Conservation (phyloP, 2,329 filamentous ascomycete species). For the Fusarium sp. region DNA sequence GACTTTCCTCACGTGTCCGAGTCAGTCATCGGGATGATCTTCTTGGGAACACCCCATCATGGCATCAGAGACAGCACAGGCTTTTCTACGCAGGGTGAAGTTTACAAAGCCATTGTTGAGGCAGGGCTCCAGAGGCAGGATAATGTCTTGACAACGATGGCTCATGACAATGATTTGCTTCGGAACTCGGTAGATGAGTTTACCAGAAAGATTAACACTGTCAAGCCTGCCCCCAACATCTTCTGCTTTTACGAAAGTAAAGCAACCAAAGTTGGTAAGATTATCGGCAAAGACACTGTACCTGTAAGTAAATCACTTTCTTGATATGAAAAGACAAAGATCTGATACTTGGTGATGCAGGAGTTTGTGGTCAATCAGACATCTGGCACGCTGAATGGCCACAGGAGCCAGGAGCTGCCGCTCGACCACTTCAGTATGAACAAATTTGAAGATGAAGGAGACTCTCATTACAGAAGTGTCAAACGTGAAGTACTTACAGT, state of each 20-base stretch:
- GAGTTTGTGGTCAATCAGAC: background rate
- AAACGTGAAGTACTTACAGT: too few relatives aligned
- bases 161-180: background rate
- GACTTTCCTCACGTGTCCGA: too few relatives aligned
- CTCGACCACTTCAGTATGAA: constrained; percentile 4
- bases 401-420: background rate
- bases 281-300: background rate
- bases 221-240: background rate
- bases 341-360: too few relatives aligned
- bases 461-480: background rate
- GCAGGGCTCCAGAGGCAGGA: background rate
- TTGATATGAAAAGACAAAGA: too few relatives aligned
- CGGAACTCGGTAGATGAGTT: too few relatives aligned
- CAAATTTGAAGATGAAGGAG: constrained; percentile 1
- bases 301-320: background rate
- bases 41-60: background rate
- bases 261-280: background rate
- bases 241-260: constrained; percentile 1
- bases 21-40: background rate
- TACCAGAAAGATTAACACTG: background rate
- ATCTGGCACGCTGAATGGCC: background rate
- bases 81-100: background rate
- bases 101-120: background rate
- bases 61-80: background rate
- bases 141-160: background rate